These are phyloP conservation scores for Pseudohyphozyma bogoriensis DNA, from an alignment of 768 basidiomycete genomes.

Conservation along the genomic window DNA sequence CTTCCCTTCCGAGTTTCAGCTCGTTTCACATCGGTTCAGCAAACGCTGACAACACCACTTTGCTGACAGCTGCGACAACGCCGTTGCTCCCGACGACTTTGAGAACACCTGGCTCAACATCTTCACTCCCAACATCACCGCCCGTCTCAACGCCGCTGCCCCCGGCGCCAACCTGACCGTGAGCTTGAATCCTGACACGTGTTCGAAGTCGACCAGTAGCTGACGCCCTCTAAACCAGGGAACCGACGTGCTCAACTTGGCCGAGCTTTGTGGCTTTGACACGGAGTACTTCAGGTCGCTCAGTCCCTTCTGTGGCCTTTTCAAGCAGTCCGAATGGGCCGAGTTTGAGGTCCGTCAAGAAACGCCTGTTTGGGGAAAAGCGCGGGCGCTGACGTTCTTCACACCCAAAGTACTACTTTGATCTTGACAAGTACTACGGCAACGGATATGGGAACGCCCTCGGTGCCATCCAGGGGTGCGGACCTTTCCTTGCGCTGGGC, in stretches of 20 bases:
- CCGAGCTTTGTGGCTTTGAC: constrained; percentile 71
- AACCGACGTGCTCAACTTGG: constrained; percentile 51
- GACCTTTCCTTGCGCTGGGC: constrained; percentile 11
- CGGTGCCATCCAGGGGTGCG: background rate
- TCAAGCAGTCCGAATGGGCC: constrained; percentile 53
- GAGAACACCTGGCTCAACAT: constrained; percentile 48
- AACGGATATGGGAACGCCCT: constrained; percentile 21
- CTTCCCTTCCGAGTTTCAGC: no score
- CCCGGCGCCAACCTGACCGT: constrained; percentile 55
- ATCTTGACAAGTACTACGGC: constrained; percentile 67
- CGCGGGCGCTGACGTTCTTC: no score
- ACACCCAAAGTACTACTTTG: constrained; percentile 42
- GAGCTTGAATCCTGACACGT: no score
- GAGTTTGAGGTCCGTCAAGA: constrained; percentile 45
- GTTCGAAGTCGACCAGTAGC: no score
- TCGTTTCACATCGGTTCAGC: no score
- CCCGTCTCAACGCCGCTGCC: constrained; percentile 47
- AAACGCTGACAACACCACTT: no score
- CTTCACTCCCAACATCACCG: constrained; percentile 51
- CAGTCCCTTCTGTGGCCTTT: constrained; percentile 67
- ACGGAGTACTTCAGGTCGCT: constrained; percentile 47
- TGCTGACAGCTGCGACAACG: no score
- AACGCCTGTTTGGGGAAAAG: constrained; percentile 42
- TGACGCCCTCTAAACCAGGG: no score
- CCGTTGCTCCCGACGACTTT: no score